Evolutionary conservation across 257 asterid genomes (phyloP).

Genomic region (Euphrasia confusa): DNA sequence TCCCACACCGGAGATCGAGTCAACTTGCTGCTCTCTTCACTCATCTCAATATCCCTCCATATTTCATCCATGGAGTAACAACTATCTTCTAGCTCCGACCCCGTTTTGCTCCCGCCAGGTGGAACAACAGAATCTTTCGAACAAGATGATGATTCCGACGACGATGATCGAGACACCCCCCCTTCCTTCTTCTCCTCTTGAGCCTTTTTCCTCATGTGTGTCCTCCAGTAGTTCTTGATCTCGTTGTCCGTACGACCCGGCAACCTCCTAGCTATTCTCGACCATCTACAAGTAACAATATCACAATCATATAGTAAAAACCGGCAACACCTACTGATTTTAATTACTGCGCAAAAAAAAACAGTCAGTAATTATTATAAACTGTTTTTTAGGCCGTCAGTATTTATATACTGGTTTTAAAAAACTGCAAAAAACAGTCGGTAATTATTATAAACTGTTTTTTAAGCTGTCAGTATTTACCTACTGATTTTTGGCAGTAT

Average conservation of each 20-base stretch:
- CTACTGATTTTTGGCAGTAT: too few species aligned
- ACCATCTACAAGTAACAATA: slow-evolving; percentile 53
- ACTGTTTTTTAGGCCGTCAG: too few species aligned
- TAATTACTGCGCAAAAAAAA: too few species aligned
- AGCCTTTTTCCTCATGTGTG: slow-evolving; percentile 82
- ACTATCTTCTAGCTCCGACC: slow-evolving; percentile 30
- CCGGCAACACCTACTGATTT: too few species aligned
- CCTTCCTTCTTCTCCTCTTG: slow-evolving; percentile 52
- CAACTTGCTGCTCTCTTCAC: slow-evolving; percentile 40
- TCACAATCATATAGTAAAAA: neutral
- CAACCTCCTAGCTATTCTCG: slow-evolving; percentile 76
- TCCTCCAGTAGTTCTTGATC: slow-evolving; percentile 92
- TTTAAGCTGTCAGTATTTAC: too few species aligned
- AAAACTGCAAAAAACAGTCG: too few species aligned
- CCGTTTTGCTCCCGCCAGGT: slow-evolving; percentile 23
- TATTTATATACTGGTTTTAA: too few species aligned
- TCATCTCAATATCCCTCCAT: slow-evolving; percentile 72
- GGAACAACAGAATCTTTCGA: slow-evolving; percentile 19
- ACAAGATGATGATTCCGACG: slow-evolving; percentile 41
- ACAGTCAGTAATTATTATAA: too few species aligned
- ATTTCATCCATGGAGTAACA: slow-evolving; percentile 73
- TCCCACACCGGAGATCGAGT: slow-evolving; percentile 62
- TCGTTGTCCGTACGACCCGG: slow-evolving; percentile 97
- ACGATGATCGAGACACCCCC: slow-evolving; percentile 12
- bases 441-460: too few species aligned